Conservation (phyloP, 169 alveolate genomes). For the Plasmodium adleri region DNA sequence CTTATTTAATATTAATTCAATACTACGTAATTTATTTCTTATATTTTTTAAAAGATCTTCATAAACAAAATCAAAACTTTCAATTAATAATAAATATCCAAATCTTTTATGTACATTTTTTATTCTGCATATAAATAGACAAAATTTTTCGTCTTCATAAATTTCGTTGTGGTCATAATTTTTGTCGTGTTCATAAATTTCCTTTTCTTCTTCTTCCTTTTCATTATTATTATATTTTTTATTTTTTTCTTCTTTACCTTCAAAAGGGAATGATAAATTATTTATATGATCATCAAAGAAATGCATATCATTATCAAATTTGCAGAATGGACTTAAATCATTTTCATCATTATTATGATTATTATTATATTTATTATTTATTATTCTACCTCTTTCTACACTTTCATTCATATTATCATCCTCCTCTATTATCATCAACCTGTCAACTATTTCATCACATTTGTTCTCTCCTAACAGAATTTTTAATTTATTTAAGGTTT, state of each 20-base stretch:
- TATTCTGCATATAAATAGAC: constrained; percentile 58
- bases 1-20: constrained; percentile 54
- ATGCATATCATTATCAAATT: not conserved
- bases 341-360: constrained; percentile 5
- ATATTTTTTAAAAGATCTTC: constrained; percentile 56
- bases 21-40: constrained; percentile 29
- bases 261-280: not conserved
- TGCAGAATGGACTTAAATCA: not conserved
- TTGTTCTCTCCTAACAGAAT: constrained; percentile 20
- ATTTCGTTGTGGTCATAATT: not conserved
- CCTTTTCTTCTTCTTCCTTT: not conserved
- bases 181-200: not conserved
- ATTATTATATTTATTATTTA: constrained; percentile 18
- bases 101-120: constrained; percentile 45
- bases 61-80: constrained; percentile 66
- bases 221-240: not conserved
- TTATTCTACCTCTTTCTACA: not conserved
- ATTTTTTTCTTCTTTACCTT: not conserved
- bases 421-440: not conserved
- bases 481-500: constrained; percentile 25
- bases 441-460: constrained; percentile 20
- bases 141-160: constrained; percentile 71
- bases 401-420: constrained; percentile 4
- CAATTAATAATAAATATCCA: constrained; percentile 55
- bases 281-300: not conserved